phyloP scores from a whole-genome alignment of 2,329 filamentous ascomycete genomes.

The Cryphonectria radicalis region DNA sequence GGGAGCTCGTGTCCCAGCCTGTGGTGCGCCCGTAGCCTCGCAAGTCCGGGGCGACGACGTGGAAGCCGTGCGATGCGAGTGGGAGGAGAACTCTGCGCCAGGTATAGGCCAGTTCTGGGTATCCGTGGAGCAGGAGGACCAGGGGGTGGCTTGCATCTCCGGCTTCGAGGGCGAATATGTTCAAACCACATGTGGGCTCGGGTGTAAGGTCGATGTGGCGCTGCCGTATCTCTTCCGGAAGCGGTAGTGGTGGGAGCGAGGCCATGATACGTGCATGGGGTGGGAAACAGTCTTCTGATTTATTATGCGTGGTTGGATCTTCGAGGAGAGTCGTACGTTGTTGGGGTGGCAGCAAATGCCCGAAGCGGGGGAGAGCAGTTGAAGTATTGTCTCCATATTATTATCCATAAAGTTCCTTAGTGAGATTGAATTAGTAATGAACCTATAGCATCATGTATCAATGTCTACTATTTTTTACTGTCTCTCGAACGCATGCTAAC shows the following conservation, averaged over 20 bases:
- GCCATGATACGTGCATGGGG: not conserved
- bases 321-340: not conserved
- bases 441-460: too few species aligned
- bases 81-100: conserved; percentile 67
- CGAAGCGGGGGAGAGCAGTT: not conserved
- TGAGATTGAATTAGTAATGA: not conserved
- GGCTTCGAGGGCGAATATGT: conserved; percentile 64
- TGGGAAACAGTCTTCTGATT: not conserved
- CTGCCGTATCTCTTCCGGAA: conserved; percentile 59
- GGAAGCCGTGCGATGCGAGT: conserved; percentile 64
- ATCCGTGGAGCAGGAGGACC: conserved; percentile 67
- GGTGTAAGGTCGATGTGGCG: conserved; percentile 55
- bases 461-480: too few species aligned
- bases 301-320: not conserved
- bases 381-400: not conserved
- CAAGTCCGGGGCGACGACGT: conserved; percentile 70
- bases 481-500: not conserved
- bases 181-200: conserved; percentile 54
- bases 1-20: conserved; percentile 62
- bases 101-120: conserved; percentile 70
- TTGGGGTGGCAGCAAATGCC: not conserved
- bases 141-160: conserved; percentile 54
- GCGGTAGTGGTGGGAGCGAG: conserved; percentile 31
- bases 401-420: not conserved
- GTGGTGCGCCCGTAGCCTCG: conserved; percentile 70